These are phyloP conservation scores for Elongisporangium prolatum DNA, from an alignment of 352 stramenopile species.

Conservation along the genomic window DNA sequence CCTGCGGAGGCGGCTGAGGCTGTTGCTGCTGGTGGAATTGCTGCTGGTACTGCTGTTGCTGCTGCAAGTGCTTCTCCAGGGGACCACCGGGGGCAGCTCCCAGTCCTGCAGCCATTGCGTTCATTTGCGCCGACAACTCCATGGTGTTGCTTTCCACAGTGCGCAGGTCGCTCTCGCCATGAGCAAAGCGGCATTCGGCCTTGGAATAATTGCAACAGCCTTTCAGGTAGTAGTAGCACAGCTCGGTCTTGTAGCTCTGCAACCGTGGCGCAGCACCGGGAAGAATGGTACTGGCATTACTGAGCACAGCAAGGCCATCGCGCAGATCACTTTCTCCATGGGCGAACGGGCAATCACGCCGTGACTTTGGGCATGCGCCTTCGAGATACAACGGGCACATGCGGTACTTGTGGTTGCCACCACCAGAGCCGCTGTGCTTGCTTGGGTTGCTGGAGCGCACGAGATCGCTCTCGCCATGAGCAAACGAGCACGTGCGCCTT, in stretches of 20 bases:
- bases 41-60: constrained; percentile 65
- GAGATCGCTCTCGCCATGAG: constrained; percentile 78
- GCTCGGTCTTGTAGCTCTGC: constrained; percentile 87
- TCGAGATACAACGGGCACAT: constrained; percentile 77
- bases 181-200: constrained; percentile 85
- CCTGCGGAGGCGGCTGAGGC: constrained; percentile 25
- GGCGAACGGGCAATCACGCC: constrained; percentile 69
- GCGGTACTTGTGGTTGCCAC: constrained; percentile 68
- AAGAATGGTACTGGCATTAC: constrained; percentile 8
- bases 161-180: constrained; percentile 71
- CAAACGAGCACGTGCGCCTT: constrained; percentile 82
- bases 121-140: constrained; percentile 53
- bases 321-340: constrained; percentile 76
- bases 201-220: constrained; percentile 87
- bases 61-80: constrained; percentile 49
- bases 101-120: constrained; percentile 19
- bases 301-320: constrained; percentile 33
- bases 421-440: constrained; percentile 22
- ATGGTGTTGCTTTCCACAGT: constrained; percentile 83
- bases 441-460: constrained; percentile 28
- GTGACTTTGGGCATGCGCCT: constrained; percentile 64
- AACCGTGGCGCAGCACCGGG: constrained; percentile 52
- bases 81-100: constrained; percentile 15
- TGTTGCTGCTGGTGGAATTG: constrained; percentile 43
- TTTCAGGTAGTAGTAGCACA: constrained; percentile 88